A percentile compares a stretch with the other conserved stretches of the same genome.
Evolutionary conservation across 2,329 filamentous ascomycete genomes (phyloP).

Genomic region (Sarocladiaceae sp.): DNA sequence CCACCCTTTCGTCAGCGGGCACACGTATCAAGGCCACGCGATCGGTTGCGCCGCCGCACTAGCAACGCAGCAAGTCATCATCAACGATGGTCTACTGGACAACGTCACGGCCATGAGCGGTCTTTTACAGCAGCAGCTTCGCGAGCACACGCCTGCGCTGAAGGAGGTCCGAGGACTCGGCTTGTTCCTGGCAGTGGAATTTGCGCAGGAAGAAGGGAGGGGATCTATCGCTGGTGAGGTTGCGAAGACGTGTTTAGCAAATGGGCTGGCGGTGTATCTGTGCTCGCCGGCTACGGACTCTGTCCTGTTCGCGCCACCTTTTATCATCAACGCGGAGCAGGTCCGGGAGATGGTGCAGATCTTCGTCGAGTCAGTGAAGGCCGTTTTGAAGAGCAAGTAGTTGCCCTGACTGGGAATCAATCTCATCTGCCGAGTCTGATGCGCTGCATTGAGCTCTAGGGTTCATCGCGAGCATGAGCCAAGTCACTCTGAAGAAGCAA

Average conservation of each 20-base stretch:
- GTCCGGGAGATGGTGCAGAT: slow-evolving; percentile 8
- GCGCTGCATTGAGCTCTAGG: no score
- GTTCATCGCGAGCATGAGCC: no score
- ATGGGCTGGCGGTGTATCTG: slow-evolving; percentile 13
- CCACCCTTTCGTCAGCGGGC: slow-evolving; percentile 44
- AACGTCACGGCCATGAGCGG: slow-evolving; percentile 23
- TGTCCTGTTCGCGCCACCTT: slow-evolving; percentile 12
- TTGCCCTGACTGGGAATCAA: no score
- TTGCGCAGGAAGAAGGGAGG: slow-evolving; percentile 3
- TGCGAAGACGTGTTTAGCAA: slow-evolving; percentile 8
- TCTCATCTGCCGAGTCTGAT: no score
- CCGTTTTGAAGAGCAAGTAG: neutral
- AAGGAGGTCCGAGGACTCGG: slow-evolving; percentile 7
- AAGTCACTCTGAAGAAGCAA: no score
- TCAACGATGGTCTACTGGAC: slow-evolving; percentile 24
- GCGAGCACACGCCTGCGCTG: neutral
- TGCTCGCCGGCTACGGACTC: slow-evolving; percentile 12
- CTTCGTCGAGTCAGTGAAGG: neutral
- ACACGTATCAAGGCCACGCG: slow-evolving; percentile 43
- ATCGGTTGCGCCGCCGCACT: slow-evolving; percentile 31
- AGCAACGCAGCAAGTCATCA: slow-evolving; percentile 32
- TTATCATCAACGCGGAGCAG: slow-evolving; percentile 12
- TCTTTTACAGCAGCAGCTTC: slow-evolving; percentile 1
- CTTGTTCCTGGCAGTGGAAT: slow-evolving; percentile 7
- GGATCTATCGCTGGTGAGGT: slow-evolving; percentile 10